A percentile compares a stretch with the other conserved stretches of the same genome.
Conservation (phyloP, 805 yeast species). For the Komagataella pastoris region DNA sequence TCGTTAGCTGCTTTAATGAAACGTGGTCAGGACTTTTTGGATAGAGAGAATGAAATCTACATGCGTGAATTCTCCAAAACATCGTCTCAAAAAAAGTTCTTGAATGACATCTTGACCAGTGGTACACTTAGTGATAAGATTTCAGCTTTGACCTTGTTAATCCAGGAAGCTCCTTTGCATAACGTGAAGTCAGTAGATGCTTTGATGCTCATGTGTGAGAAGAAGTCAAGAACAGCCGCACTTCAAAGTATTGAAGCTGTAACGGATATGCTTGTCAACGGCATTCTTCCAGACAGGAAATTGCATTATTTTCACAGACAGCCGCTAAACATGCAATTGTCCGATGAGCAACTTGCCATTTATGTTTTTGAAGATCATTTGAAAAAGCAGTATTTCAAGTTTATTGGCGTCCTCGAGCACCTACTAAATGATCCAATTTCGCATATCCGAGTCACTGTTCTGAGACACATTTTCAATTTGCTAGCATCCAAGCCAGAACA, state of each 20-base stretch:
- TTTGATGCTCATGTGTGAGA: conserved; percentile 64
- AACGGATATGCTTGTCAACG: conserved; percentile 76
- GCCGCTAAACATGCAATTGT: conserved; percentile 31
- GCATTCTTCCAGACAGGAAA: conserved; percentile 79
- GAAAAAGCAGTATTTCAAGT: conserved; percentile 61
- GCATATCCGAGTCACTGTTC: conserved; percentile 70
- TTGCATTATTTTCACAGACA: conserved; percentile 71
- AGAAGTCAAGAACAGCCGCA: conserved; percentile 89
- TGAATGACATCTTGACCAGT: conserved; percentile 73
- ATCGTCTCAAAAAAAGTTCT: conserved; percentile 74
- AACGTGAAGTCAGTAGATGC: conserved; percentile 75
- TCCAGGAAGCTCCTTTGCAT: conserved; percentile 93
- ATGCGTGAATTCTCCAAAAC: conserved; percentile 61
- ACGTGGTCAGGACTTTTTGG: conserved; percentile 53
- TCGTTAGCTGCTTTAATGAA: conserved; percentile 49
- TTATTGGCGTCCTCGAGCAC: conserved; percentile 64
- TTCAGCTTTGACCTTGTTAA: conserved; percentile 81
- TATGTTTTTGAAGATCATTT: conserved; percentile 85
- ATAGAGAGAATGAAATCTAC: conserved; percentile 59
- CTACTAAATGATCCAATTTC: conserved; percentile 85
- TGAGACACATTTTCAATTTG: conserved; percentile 67
- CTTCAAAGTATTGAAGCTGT: conserved; percentile 81
- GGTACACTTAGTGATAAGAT: conserved; percentile 96
- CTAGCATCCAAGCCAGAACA: conserved; percentile 88
- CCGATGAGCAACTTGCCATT: conserved; percentile 48